phyloP scores from a whole-genome alignment of 331 rosid genomes.

The Malus hybrid region DNA sequence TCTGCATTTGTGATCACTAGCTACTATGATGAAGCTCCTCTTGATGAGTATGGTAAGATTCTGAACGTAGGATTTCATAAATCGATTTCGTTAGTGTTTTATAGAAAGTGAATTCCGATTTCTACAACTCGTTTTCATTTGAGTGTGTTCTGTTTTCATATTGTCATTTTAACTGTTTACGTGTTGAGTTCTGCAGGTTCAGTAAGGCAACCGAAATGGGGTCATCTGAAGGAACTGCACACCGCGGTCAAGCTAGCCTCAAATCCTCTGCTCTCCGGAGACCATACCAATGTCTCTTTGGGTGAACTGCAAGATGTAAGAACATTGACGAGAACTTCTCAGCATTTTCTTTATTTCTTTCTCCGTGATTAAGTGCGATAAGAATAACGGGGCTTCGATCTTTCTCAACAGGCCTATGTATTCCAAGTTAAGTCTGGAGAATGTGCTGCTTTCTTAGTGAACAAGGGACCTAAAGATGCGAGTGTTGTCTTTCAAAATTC shows the following conservation, averaged over 20 bases:
- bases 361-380: background rate
- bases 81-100: background rate
- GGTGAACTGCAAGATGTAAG: constrained; percentile 51
- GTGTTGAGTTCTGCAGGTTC: constrained; percentile 41
- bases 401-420: constrained; percentile 51
- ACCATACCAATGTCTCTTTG: constrained; percentile 29
- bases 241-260: constrained; percentile 65
- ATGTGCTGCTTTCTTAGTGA: constrained; percentile 83
- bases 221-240: constrained; percentile 86
- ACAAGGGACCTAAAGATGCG: constrained; percentile 27
- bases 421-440: constrained; percentile 39
- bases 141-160: background rate
- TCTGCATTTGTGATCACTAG: constrained; percentile 54
- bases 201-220: constrained; percentile 75
- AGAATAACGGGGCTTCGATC: background rate
- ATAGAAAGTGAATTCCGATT: too few relatives aligned
- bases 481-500: constrained; percentile 30
- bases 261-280: constrained; percentile 44
- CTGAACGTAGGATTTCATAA: background rate
- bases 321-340: background rate
- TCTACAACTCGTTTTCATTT: too few relatives aligned
- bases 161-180: background rate
- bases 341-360: background rate
- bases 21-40: constrained; percentile 80
- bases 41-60: constrained; percentile 76